phyloP scores from a whole-genome alignment of 2,329 filamentous ascomycete species.

The Geoglossum cookeanum region DNA sequence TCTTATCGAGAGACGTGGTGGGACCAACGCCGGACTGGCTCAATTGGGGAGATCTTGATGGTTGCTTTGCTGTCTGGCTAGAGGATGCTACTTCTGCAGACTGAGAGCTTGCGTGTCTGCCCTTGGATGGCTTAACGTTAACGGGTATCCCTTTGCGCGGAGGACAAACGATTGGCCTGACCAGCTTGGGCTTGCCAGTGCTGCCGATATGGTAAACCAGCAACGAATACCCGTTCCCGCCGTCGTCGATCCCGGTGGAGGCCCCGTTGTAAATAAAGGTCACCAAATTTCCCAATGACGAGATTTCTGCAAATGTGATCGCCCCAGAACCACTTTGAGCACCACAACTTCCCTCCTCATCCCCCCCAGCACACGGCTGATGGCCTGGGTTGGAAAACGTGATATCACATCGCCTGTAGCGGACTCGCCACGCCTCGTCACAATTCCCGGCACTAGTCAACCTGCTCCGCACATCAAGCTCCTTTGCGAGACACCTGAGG shows the following conservation, averaged over 20 bases:
- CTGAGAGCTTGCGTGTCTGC: neutral
- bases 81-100: neutral
- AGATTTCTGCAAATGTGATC: neutral
- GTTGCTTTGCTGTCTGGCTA: neutral
- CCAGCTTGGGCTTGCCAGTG: neutral
- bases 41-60: neutral
- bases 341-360: neutral
- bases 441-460: neutral
- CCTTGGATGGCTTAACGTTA: neutral
- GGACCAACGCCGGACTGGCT: neutral
- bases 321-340: neutral
- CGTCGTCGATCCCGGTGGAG: neutral
- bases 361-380: neutral
- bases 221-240: neutral
- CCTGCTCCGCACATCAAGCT: neutral
- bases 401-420: neutral
- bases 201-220: neutral
- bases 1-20: neutral
- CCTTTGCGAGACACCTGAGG: neutral
- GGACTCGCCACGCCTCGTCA: neutral
- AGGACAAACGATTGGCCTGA: neutral
- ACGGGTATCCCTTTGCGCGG: neutral
- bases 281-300: neutral
- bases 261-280: neutral
- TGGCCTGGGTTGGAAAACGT: neutral